These are phyloP conservation scores for Lobosporangium transversale DNA, from an alignment of 192 early-diverging fungal genomes.

Conservation along the genomic window DNA sequence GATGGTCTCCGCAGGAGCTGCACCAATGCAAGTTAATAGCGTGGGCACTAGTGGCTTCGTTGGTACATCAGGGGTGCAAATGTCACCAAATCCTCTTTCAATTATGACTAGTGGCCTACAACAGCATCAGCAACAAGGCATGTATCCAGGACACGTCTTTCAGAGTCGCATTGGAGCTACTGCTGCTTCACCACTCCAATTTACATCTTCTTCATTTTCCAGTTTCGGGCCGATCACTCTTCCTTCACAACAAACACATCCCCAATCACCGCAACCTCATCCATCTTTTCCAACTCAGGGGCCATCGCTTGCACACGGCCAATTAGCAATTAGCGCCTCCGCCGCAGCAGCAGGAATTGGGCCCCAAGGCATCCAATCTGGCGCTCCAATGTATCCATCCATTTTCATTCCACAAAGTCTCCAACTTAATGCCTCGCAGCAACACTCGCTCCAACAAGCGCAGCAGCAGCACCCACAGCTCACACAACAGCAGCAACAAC, in stretches of 20 bases:
- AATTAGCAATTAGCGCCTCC: slow-evolving; percentile 1
- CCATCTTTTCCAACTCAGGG: slow-evolving; percentile 1
- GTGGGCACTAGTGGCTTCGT: slow-evolving; percentile 7
- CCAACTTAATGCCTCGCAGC: background rate
- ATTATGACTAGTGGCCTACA: slow-evolving; percentile 10
- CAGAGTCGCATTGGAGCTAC: background rate
- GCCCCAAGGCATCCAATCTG: background rate
- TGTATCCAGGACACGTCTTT: slow-evolving; percentile 9
- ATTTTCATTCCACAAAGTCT: slow-evolving; percentile 28
- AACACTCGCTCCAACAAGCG: too few relatives aligned
- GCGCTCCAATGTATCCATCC: slow-evolving; percentile 3
- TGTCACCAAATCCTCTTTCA: slow-evolving; percentile 1
- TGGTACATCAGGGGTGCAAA: background rate
- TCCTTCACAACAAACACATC: slow-evolving; percentile 4
- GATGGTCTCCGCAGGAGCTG: too few relatives aligned
- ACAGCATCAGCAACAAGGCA: slow-evolving; percentile 9
- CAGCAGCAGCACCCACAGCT: slow-evolving; percentile 9
- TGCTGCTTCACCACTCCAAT: slow-evolving; percentile 12
- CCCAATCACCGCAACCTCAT: slow-evolving; percentile 1
- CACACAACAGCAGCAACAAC: slow-evolving; percentile 10
- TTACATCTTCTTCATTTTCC: slow-evolving; percentile 10
- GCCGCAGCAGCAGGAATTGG: background rate
- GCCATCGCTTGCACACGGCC: background rate
- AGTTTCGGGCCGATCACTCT: slow-evolving; percentile 18
- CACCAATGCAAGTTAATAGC: too few relatives aligned